A percentile compares a stretch with the other conserved stretches of the same genome.
Conservation (phyloP, 164 flowering plant species). For the Annona squamosa region DNA sequence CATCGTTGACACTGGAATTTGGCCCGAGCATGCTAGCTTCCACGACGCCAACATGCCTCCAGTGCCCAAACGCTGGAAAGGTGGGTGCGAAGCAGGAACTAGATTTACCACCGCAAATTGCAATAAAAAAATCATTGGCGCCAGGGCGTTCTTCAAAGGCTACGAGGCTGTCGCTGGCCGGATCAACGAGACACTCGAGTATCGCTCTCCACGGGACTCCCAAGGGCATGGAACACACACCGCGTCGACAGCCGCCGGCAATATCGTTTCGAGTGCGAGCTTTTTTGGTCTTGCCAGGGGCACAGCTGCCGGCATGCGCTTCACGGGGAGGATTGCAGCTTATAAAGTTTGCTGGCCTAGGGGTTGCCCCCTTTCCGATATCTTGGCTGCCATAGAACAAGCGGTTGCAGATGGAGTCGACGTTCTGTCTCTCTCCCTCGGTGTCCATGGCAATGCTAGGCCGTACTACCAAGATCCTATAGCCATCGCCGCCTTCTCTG, state of each 20-base stretch:
- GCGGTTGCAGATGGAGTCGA: slow-evolving; percentile 75
- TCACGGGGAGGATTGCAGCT: slow-evolving; percentile 51
- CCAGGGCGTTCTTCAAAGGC: slow-evolving; percentile 46
- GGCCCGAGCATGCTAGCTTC: slow-evolving; percentile 77
- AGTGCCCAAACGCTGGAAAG: slow-evolving; percentile 62
- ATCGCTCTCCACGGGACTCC: slow-evolving; percentile 47
- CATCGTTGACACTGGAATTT: slow-evolving; percentile 68
- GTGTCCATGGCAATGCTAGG: slow-evolving; percentile 22
- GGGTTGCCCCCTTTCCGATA: slow-evolving; percentile 54
- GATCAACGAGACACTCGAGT: slow-evolving; percentile 40
- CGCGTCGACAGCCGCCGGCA: slow-evolving; percentile 71
- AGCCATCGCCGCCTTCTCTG: slow-evolving; percentile 55
- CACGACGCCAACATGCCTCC: slow-evolving; percentile 32
- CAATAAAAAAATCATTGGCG: slow-evolving; percentile 55
- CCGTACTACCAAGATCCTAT: slow-evolving; percentile 45
- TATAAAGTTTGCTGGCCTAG: slow-evolving; percentile 58
- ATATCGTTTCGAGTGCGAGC: slow-evolving; percentile 36
- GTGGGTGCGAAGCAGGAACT: slow-evolving; percentile 48
- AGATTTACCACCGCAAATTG: slow-evolving; percentile 41
- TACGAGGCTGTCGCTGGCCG: slow-evolving; percentile 37
- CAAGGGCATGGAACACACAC: slow-evolving; percentile 86
- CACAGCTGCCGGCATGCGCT: slow-evolving; percentile 56
- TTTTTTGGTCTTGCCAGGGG: slow-evolving; percentile 58
- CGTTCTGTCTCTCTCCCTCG: slow-evolving; percentile 64
- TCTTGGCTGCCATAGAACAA: slow-evolving; percentile 58